These are phyloP conservation scores for Dentipellis sp. DNA, from an alignment of 768 basidiomycete genomes.

Conservation along the genomic window DNA sequence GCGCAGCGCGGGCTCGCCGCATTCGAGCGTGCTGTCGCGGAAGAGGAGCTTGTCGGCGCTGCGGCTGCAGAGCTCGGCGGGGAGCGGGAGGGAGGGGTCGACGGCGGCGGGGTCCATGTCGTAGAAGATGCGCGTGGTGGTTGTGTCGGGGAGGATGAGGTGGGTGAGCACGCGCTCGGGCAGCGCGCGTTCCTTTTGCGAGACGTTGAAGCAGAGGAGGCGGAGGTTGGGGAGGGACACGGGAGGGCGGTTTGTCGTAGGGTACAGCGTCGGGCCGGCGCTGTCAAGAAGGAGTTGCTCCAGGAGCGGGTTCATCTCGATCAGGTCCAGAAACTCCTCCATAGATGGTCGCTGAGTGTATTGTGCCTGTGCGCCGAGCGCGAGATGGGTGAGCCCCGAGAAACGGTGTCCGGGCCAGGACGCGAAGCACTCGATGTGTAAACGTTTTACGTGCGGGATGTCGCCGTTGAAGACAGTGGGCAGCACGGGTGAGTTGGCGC, in stretches of 20 bases:
- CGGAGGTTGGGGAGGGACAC: conserved; percentile 9
- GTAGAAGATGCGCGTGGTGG: conserved; percentile 10
- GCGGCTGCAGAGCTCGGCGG: conserved; percentile 3
- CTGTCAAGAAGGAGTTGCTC: conserved; percentile 15
- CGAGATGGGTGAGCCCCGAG: conserved; percentile 12
- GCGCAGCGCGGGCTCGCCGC: conserved; percentile 9
- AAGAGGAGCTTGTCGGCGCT: conserved; percentile 8
- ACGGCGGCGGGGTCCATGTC: conserved; percentile 15
- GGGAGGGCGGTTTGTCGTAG: conserved; percentile 3
- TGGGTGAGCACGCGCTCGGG: conserved; percentile 6
- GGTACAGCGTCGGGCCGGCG: conserved; percentile 12
- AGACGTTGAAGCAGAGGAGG: conserved; percentile 8
- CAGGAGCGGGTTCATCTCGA: conserved; percentile 10
- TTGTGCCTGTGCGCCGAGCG: conserved; percentile 14
- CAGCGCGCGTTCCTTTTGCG: conserved; percentile 8
- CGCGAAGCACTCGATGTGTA: conserved; percentile 16
- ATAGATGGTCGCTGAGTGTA: conserved; percentile 14
- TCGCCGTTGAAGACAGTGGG: conserved; percentile 12
- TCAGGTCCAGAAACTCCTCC: conserved; percentile 14
- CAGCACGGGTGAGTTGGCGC: conserved; percentile 7
- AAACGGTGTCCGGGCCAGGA: conserved; percentile 14
- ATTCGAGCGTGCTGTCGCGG: conserved; percentile 7
- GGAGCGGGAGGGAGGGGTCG: conserved; percentile 9
- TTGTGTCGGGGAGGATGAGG: conserved; percentile 8
- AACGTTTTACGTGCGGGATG: conserved; percentile 13